Conservation (phyloP, 495 filamentous ascomycete species). For the Penicillium paradoxum region DNA sequence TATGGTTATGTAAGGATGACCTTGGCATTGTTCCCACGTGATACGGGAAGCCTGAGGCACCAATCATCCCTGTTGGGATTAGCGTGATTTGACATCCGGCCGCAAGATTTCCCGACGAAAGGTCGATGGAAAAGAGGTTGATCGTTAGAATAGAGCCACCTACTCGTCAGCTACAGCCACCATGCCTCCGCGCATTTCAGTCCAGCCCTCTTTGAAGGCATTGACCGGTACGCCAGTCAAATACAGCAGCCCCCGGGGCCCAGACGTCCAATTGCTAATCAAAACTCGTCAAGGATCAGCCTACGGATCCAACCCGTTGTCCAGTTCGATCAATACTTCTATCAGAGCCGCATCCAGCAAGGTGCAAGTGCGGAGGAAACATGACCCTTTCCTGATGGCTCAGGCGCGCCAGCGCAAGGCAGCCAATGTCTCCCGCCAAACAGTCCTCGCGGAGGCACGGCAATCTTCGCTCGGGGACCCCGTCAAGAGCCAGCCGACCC, state of each 20-base stretch:
- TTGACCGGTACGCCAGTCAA: slow-evolving; percentile 50
- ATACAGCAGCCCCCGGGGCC: background rate
- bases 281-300: slow-evolving; percentile 26
- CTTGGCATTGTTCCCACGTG: background rate
- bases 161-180: slow-evolving; percentile 14
- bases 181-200: slow-evolving; percentile 73
- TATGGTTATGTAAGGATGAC: slow-evolving; percentile 2
- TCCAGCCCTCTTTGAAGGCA: slow-evolving; percentile 56
- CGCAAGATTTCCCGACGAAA: slow-evolving; percentile 33
- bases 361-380: slow-evolving; percentile 29
- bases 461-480: slow-evolving; percentile 64
- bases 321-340: slow-evolving; percentile 29
- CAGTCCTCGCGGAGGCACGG: slow-evolving; percentile 57
- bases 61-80: slow-evolving; percentile 19
- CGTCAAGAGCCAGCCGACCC: slow-evolving; percentile 67
- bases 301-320: slow-evolving; percentile 27
- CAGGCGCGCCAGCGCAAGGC: slow-evolving; percentile 74
- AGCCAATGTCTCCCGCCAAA: slow-evolving; percentile 69
- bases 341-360: slow-evolving; percentile 38
- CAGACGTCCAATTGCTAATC: slow-evolving; percentile 4
- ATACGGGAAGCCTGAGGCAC: slow-evolving; percentile 11
- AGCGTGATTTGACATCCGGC: slow-evolving; percentile 19
- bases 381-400: slow-evolving; percentile 46
- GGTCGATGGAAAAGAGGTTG: slow-evolving; percentile 22
- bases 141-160: slow-evolving; percentile 4